Evolutionary conservation across 2,329 filamentous ascomycete species (phyloP).

Genomic region (Pseudocercospora eumusae): DNA sequence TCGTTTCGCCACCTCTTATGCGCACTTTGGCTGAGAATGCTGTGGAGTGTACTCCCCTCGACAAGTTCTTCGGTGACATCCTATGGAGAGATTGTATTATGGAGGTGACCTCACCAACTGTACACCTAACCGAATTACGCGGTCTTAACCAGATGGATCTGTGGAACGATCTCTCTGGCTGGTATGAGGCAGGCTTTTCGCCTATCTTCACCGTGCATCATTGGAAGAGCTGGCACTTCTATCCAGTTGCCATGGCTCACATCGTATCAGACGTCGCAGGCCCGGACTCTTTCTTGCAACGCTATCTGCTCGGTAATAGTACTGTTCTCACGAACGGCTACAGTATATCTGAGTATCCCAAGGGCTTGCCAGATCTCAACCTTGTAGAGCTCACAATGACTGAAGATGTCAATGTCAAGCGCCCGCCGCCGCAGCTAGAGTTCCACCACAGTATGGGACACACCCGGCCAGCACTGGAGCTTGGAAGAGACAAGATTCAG

Average conservation of each 20-base stretch:
- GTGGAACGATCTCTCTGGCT: conserved; percentile 33
- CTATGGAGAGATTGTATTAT: conserved; percentile 36
- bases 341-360: conserved; percentile 33
- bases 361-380: conserved; percentile 33
- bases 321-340: conserved; percentile 35
- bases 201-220: conserved; percentile 35
- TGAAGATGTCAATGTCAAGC: conserved; percentile 27
- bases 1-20: conserved; percentile 35
- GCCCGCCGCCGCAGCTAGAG: conserved; percentile 25
- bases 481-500: conserved; percentile 31
- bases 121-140: conserved; percentile 31
- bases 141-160: conserved; percentile 36
- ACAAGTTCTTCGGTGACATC: conserved; percentile 31
- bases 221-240: conserved; percentile 37
- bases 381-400: conserved; percentile 34
- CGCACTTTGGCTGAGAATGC: conserved; percentile 28
- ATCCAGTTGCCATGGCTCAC: conserved; percentile 29
- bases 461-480: conserved; percentile 30
- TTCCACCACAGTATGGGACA: conserved; percentile 33
- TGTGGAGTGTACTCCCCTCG: conserved; percentile 28
- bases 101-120: conserved; percentile 32
- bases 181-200: conserved; percentile 33
- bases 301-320: conserved; percentile 31
- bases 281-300: conserved; percentile 33
- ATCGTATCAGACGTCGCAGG: conserved; percentile 33